phyloP scores from a whole-genome alignment of 2,329 filamentous ascomycete species.

The Penicillium sp. region DNA sequence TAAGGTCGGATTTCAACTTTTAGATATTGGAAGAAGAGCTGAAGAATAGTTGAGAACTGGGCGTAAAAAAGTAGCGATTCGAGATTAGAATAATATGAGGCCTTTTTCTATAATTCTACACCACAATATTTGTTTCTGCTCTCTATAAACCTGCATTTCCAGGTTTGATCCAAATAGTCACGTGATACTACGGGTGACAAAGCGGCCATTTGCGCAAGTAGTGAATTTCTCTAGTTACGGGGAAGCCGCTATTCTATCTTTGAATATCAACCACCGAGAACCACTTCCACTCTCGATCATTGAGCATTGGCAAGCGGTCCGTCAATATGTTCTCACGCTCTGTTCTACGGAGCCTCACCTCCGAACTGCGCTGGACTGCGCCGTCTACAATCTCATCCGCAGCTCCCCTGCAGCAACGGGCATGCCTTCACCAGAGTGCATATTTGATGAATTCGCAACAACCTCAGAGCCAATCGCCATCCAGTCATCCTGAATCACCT shows the following conservation, averaged over 20 bases:
- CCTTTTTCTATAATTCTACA: background rate
- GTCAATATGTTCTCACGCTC: constrained; percentile 40
- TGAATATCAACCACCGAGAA: constrained; percentile 10
- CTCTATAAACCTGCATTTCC: background rate
- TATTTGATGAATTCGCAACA: constrained; percentile 22
- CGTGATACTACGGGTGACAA: constrained; percentile 30
- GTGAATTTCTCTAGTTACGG: constrained; percentile 36
- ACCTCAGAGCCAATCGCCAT: constrained; percentile 31
- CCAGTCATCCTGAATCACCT: constrained; percentile 30
- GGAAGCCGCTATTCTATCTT: constrained; percentile 12
- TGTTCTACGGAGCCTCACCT: constrained; percentile 30
- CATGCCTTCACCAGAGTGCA: constrained; percentile 43
- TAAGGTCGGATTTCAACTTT: background rate
- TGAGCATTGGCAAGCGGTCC: constrained; percentile 10
- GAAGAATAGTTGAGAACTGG: background rate
- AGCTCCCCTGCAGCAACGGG: constrained; percentile 35
- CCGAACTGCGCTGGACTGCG: constrained; percentile 27
- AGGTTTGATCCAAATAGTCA: constrained; percentile 5
- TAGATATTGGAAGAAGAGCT: background rate
- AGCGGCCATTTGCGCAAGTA: constrained; percentile 30
- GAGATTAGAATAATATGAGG: background rate
- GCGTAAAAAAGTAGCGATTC: constrained; percentile 16
- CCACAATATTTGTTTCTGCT: background rate
- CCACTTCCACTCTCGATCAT: constrained; percentile 13
- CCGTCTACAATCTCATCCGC: constrained; percentile 22